Evolutionary conservation across 2,329 filamentous ascomycete species (phyloP).

Genomic region (Botryotinia convoluta): DNA sequence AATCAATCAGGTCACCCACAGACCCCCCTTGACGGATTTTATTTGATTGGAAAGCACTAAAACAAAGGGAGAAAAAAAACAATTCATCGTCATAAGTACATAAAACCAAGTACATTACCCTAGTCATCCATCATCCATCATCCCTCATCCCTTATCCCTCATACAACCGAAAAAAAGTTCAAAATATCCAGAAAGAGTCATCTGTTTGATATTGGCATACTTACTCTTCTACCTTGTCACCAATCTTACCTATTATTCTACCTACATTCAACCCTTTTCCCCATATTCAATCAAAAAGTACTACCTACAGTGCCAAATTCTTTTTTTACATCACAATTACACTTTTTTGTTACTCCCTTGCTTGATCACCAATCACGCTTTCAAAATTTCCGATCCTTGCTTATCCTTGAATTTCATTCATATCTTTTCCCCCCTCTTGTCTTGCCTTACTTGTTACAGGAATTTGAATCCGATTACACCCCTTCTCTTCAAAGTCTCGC

Average conservation of each 20-base stretch:
- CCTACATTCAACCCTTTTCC: no score
- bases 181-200: background rate
- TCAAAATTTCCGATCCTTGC: background rate
- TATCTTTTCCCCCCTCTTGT: background rate
- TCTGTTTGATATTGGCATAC: background rate
- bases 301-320: background rate
- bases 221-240: background rate
- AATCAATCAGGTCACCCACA: background rate
- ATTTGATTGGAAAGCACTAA: background rate
- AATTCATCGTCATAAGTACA: background rate
- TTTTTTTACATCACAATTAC: background rate
- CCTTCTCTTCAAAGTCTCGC: background rate
- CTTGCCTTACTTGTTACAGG: background rate
- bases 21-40: background rate
- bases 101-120: background rate
- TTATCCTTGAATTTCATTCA: constrained; percentile 1
- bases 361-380: background rate
- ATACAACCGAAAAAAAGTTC: background rate
- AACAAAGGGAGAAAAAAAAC: background rate
- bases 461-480: background rate
- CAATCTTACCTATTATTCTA: background rate
- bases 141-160: background rate
- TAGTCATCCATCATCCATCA: background rate
- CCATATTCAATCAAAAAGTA: background rate
- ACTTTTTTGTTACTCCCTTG: background rate